Base-by-base conservation (phyloP, 768 basidiomycete species). In the Russula virescens region DNA sequence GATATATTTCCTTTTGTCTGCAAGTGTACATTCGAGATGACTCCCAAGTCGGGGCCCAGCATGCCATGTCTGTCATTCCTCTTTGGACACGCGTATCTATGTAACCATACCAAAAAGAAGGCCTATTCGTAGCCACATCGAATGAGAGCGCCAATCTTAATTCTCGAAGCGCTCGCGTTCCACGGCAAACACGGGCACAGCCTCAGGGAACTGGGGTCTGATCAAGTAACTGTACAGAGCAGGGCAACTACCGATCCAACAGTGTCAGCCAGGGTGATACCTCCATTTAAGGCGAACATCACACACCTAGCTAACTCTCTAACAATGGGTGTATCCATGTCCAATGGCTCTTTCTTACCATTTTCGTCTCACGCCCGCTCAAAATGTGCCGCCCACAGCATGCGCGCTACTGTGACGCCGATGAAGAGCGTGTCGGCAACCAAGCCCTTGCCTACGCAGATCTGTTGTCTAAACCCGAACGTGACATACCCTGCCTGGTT, bases 341-440 rank as follows among this genome's bases (percentile, higher is more conserved):
- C 62, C 34, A 59, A 52, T 16, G 47, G 21, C 9, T 64, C 35
- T 19, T 55, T 43, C 25, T 45, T 46, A 21, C 66, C 69, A 10
- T 61, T 26, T 13, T 55, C 59, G 19, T 66, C 67, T 25, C 47
- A 35, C 10, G 23, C 50, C 1, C 55, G 52, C 58, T 61, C 61
- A 16, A 68, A 56, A n/a, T 64, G 55, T 19, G 64, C 57, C 5
- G 68, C 63, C 65, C 68, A 67, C 2, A 71, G 49, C 1, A 69
- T 14, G n/a, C 55, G 55, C 2, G 67, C 68, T 0, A 62, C n/a
- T n/a, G n/a, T n/a, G n/a, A n/a, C 58, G 48, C 55, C 35, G 25
- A 71, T 65, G 51, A 66, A 71, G 21, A 70, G 53, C n/a, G 68
- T 16, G 2, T 68, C 60, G 5, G 59, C 49, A 2, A 68, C 70